Evolutionary conservation across 164 flowering plant genomes (phyloP), one percentile per base, ranked within the genome.

Genomic region (Nymphaea colorata): DNA sequence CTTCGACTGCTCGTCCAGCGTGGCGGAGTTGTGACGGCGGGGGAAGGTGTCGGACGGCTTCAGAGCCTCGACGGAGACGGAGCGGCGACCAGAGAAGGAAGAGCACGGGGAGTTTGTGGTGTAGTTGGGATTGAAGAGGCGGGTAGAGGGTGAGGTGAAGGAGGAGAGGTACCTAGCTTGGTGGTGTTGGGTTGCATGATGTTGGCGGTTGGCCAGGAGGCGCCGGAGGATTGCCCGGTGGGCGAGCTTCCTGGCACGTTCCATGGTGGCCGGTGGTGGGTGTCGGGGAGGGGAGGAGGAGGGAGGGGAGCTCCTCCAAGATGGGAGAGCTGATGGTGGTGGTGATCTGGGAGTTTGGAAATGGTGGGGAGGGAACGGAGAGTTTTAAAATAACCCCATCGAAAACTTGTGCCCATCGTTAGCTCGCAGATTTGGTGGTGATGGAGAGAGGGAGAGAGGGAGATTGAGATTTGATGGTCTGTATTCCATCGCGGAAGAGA

Each of bases 11-110:
- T 95, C 98, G 4, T 90, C 93, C 0, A 85, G 91, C 62, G 96
- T 87, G 4, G 90, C 88, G 4, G 99, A 95, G 85, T 91, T 95
- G 73, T 95, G 99, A 11, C 99, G 90, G 62, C 98, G 89, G 14
- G 97, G 81, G 70, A 95, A 95, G 65, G 98, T 95, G 69, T 95
- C 99, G 74, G 86, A 83, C 2, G 93, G 88, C 66, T 86, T 86
- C 77, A 94, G 74, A 3, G 96, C 80, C 25, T 91, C 96, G 16
- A 87, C 80, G 4, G 93, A 84, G 3, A 94, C 83, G 53, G 87
- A 79, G 64, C 99, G 75, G 36, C 69, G 44, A 63, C 44, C 75
- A 72, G 57, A 44, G 69, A 71, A 65, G 36, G 36, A 25, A 25
- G 36, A 25, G 36, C 0, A 25, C 36, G 36, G 36, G 36, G 36